phyloP scores from a whole-genome alignment of 2,329 filamentous ascomycete genomes.

The Trichoderma breve region DNA sequence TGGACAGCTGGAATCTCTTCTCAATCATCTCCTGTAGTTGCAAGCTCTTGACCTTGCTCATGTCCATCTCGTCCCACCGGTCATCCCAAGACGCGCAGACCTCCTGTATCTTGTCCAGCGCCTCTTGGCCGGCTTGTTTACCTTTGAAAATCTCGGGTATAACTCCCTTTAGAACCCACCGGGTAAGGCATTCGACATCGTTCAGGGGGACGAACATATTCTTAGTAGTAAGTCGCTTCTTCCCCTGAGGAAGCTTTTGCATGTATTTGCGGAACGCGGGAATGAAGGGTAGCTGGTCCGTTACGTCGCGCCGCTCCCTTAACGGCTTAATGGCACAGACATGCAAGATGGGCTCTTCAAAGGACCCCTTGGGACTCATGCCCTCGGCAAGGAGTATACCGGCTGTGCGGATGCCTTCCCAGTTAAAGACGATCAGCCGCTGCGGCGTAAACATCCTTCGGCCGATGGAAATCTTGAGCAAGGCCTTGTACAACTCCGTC shows the following conservation, averaged over 20 bases:
- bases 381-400: constrained; percentile 80
- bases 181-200: constrained; percentile 83
- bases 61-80: constrained; percentile 81
- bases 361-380: constrained; percentile 56
- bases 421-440: constrained; percentile 78
- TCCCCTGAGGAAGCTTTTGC: constrained; percentile 63
- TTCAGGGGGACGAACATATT: constrained; percentile 67
- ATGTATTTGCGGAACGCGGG: constrained; percentile 67
- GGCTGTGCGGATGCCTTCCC: constrained; percentile 77
- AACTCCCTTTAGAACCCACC: constrained; percentile 59
- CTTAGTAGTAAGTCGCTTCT: constrained; percentile 66
- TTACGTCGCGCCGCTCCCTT: constrained; percentile 68
- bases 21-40: constrained; percentile 76
- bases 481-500: constrained; percentile 70
- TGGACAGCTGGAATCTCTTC: constrained; percentile 63
- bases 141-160: constrained; percentile 58
- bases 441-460: constrained; percentile 74
- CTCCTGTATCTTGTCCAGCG: constrained; percentile 65
- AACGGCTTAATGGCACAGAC: constrained; percentile 74
- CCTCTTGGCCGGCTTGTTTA: constrained; percentile 49
- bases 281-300: constrained; percentile 84
- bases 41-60: constrained; percentile 78
- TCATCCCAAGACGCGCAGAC: constrained; percentile 73
- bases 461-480: constrained; percentile 78
- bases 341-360: constrained; percentile 65